phyloP scores from a whole-genome alignment of 2,329 filamentous ascomycete genomes.

The Colletotrichum caudatum region DNA sequence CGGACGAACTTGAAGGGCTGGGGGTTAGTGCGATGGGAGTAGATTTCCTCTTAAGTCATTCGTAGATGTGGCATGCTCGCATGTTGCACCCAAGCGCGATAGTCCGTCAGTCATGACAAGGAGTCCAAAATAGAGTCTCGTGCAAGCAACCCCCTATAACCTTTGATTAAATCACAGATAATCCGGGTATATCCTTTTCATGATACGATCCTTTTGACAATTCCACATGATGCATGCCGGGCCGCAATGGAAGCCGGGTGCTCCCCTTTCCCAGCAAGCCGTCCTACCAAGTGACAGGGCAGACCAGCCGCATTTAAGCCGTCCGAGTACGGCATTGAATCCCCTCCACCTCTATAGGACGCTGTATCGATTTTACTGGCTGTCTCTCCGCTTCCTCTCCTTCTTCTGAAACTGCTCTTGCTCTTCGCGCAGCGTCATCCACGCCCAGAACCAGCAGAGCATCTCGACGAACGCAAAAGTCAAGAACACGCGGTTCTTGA shows the following conservation, averaged over 20 bases:
- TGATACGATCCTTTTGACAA: constrained; percentile 5
- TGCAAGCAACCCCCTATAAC: not conserved
- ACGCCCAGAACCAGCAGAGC: constrained; percentile 88
- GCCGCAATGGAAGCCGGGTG: not conserved
- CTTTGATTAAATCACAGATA: not conserved
- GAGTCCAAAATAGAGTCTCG: constrained; percentile 25
- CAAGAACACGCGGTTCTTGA: constrained; percentile 89
- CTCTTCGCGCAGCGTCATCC: constrained; percentile 78
- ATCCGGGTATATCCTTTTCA: constrained; percentile 26
- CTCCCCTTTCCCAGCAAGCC: not conserved
- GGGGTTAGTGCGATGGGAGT: constrained; percentile 45
- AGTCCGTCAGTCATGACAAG: constrained; percentile 2
- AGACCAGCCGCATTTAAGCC: not conserved
- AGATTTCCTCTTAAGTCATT: constrained; percentile 24
- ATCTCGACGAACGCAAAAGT: constrained; percentile 87
- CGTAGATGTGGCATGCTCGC: not conserved
- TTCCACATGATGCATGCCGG: not conserved
- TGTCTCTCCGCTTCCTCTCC: constrained; percentile 51
- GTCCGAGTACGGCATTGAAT: not conserved
- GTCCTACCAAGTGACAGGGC: not conserved
- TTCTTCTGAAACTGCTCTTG: constrained; percentile 55
- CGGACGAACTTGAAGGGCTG: constrained; percentile 45
- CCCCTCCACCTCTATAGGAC: no score
- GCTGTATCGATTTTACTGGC: not conserved
- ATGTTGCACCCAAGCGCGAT: not conserved